A percentile compares a stretch with the other conserved stretches of the same genome.
phyloP scores from a whole-genome alignment of 2,329 filamentous ascomycete genomes.

The Aspergillus alliaceus region DNA sequence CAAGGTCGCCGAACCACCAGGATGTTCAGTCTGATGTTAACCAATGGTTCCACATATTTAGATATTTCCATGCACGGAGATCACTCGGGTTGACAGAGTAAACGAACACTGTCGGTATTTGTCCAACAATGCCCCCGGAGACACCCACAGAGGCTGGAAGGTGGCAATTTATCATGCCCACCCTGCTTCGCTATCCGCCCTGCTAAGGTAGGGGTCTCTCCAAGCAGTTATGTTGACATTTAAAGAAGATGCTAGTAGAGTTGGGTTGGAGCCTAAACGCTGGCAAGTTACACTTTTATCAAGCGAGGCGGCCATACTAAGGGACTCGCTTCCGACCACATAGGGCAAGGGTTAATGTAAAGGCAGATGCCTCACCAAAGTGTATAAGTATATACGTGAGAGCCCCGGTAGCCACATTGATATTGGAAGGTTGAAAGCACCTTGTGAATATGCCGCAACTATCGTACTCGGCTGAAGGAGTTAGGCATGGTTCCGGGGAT shows the following conservation, averaged over 20 bases:
- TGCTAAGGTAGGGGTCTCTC: constrained; percentile 43
- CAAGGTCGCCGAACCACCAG: constrained; percentile 52
- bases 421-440: constrained; percentile 32
- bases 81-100: constrained; percentile 45
- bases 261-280: constrained; percentile 37
- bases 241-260: constrained; percentile 36
- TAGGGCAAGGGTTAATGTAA: constrained; percentile 44
- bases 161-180: constrained; percentile 4
- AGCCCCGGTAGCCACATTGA: constrained; percentile 23
- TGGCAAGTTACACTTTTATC: constrained; percentile 41
- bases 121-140: constrained; percentile 47
- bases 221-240: constrained; percentile 41
- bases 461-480: constrained; percentile 39
- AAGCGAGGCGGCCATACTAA: constrained; percentile 40
- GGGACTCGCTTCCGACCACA: constrained; percentile 34
- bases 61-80: constrained; percentile 46
- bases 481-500: constrained; percentile 28
- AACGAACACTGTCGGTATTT: constrained; percentile 49
- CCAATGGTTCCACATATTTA: constrained; percentile 47
- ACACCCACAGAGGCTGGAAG: constrained; percentile 44
- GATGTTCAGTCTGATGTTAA: constrained; percentile 45
- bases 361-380: constrained; percentile 40
- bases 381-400: constrained; percentile 43
- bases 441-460: constrained; percentile 45
- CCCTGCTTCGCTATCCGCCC: constrained; percentile 27